Evolutionary conservation across 768 basidiomycete species (phyloP), one percentile per base, ranked within the genome.

Genomic region (Rhizopogon rudus): DNA sequence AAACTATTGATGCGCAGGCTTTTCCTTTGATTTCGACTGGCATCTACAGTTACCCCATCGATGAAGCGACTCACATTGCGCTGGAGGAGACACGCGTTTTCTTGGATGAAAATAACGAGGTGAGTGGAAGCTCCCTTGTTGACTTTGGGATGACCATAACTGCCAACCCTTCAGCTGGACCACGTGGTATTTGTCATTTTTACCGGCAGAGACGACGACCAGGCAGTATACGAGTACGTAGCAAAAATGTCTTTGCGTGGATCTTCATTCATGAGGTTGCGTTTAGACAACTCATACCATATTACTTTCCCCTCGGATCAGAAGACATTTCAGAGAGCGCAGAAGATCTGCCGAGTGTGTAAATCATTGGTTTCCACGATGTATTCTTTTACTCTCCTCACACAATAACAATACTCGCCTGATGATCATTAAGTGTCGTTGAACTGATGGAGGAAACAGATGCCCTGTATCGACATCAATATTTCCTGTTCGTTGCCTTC

Each of bases 1-100:
- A 45, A 29, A 39, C 9, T 5, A 51, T 29, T 37, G 20, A 49
- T 25, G 16, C 35, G 28, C 48, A 92, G 91, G 89, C 89, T 3
- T 91, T 93, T 60, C 86, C 87, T 5, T 85, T 82, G 5, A 82
- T 93, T 50, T 92, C 91, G 3, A 91, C 90, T 0, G 91, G 81
- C 0, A 73, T 90, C 14, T 93, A 90, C 57, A 80, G 85, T 3
- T 93, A 92, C 68, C 91, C 91, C 1, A 82, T 90, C 44, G 69
- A 71, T 43, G 83, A 82, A 59, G 91, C 91, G 0, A 85, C 91
- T 0, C 79, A 79, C 31, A 77, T 93, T 51, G 90, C 91, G 2
- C 67, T 92, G 52, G 71, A 77, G 28, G 75, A 77, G 28, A 81
- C 78, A 13, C 77, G 88, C 49, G 67, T 75, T 33, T 83, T 83